These are phyloP conservation scores for Platanthera guangdongensis DNA, from an alignment of 106 monocot species.

Conservation along the genomic window DNA sequence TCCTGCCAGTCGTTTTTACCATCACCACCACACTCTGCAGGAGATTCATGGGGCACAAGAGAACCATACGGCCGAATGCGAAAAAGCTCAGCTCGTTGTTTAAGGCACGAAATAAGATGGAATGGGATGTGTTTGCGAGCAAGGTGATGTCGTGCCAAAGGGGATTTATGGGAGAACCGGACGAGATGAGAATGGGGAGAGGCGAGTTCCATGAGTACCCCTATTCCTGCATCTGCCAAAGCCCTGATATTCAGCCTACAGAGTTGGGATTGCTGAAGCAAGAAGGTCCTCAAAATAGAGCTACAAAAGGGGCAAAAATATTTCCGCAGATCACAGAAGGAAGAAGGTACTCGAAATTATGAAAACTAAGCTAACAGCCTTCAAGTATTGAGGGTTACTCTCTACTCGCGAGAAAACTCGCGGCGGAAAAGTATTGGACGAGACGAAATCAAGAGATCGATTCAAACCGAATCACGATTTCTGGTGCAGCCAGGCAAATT, in stretches of 20 bases:
- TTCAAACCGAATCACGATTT: too few species aligned
- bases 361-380: too few species aligned
- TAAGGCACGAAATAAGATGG: slow-evolving; percentile 37
- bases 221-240: slow-evolving; percentile 72
- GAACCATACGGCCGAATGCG: slow-evolving; percentile 89
- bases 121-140: slow-evolving; percentile 47
- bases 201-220: slow-evolving; percentile 95
- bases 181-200: slow-evolving; percentile 74
- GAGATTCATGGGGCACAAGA: slow-evolving; percentile 88
- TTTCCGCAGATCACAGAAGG: too few species aligned
- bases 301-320: too few species aligned
- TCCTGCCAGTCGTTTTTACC: too few species aligned
- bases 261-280: neutral
- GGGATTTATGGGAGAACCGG: slow-evolving; percentile 87
- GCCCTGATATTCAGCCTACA: neutral
- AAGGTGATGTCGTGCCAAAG: slow-evolving; percentile 63
- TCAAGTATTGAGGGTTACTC: too few species aligned
- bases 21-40: slow-evolving; percentile 22
- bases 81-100: slow-evolving; percentile 75
- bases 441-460: too few species aligned
- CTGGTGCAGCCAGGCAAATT: too few species aligned
- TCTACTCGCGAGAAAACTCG: too few species aligned
- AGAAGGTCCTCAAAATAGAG: too few species aligned
- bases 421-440: too few species aligned
- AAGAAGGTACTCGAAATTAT: too few species aligned